Conservation (phyloP, 2,329 filamentous ascomycete species). For the Tothia fuscella region DNA sequence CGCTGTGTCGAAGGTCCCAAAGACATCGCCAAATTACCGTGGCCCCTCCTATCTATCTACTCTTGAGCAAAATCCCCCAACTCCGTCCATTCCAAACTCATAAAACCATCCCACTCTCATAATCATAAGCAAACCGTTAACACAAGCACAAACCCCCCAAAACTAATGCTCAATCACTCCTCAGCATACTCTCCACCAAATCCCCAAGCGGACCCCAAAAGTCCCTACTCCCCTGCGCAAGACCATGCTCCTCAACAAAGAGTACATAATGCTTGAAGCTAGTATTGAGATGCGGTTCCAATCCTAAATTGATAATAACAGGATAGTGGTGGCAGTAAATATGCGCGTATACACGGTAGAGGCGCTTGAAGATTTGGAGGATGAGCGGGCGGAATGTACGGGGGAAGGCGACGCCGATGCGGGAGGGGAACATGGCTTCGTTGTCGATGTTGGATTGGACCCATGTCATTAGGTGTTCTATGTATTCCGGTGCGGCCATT, state of each 20-base stretch:
- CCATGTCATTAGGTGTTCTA: conserved; percentile 96
- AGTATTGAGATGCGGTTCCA: conserved; percentile 96
- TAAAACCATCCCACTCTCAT: background rate
- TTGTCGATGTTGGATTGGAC: conserved; percentile 93
- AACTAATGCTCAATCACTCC: conserved; percentile 60
- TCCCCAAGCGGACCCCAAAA: conserved; percentile 95
- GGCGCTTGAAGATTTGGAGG: conserved; percentile 98
- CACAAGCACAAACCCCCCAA: too few species aligned
- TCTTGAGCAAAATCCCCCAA: too few species aligned
- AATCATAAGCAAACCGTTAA: background rate
- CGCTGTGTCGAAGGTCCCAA: too few species aligned
- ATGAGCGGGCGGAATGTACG: conserved; percentile 83
- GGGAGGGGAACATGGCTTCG: conserved; percentile 85
- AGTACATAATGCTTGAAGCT: conserved; percentile 99
- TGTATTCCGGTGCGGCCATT: conserved; percentile 94
- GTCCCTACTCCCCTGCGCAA: conserved; percentile 79
- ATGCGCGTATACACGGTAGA: conserved; percentile 96
- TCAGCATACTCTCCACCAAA: conserved; percentile 93
- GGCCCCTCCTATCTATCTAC: too few species aligned
- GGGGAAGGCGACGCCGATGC: conserved; percentile 90
- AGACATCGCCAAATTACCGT: too few species aligned
- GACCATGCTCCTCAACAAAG: conserved; percentile 90
- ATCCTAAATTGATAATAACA: conserved; percentile 83
- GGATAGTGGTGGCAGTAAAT: conserved; percentile 98
- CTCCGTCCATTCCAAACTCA: too few species aligned